Evolutionary conservation across 2,329 filamentous ascomycete species (phyloP), one percentile per base, ranked within the genome.

Genomic region (Paramyrothecium sp.): DNA sequence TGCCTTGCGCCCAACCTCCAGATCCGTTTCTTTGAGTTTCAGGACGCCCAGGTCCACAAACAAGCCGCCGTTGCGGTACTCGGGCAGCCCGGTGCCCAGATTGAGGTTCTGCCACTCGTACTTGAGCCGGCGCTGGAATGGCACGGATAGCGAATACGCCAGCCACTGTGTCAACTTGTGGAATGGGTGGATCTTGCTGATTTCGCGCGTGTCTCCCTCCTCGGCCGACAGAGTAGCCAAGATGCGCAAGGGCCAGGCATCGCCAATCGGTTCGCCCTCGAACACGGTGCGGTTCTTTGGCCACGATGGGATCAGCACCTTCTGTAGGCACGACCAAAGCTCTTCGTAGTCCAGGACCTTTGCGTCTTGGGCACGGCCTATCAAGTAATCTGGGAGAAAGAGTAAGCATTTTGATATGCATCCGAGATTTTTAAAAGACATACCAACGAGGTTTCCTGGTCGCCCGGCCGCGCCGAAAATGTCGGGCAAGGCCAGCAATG

Each of bases 81-180:
- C 89, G 0, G 89, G 86, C 3, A 91, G 75, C 0, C 86, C 89
- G 0, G 89, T 91, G 10, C 88, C 78, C 0, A 87, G 78, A 20
- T 82, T 75, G 2, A 75, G 71, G 41, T 83, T 84, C 10, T 71
- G 75, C 71, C 84, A 85, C 13, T 78, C 72, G 16, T 80, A 75
- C 1, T 76, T 75, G 11, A 87, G 72, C 1, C 86, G 69, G 2
- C 78, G 76, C 51, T 80, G 76, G 63, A 87, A 85, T 0, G 84
- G 83, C 3, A 90, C 87, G 75, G 89, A 90, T 8, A 91, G 75
- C 0, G 88, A 90, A 70, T 91, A 91, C 2, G 83, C 83, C 7
- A 91, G 80, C 89, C 88, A 91, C 67, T 91, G 88, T 0, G 88
- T 90, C 10, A 90, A 78, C 61, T 85, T 85, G 66, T 86, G 84